Evolutionary conservation across 2,329 filamentous ascomycete species (phyloP).

Genomic region (Cadophora sp.): DNA sequence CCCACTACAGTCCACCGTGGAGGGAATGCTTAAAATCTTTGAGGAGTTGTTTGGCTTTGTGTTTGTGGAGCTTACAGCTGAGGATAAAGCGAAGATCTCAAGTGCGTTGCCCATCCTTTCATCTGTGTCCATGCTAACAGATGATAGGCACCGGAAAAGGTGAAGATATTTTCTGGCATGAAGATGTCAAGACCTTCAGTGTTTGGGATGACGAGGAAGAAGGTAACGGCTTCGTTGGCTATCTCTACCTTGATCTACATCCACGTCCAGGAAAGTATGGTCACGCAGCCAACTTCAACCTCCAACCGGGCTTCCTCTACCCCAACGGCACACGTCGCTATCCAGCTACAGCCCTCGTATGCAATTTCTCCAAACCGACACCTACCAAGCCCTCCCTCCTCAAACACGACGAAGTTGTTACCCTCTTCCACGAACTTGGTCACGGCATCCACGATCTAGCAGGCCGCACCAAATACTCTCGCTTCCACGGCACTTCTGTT

Average conservation of each 20-base stretch:
- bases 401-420: slow-evolving; percentile 84
- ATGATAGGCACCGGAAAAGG: slow-evolving; percentile 38
- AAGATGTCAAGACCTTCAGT: slow-evolving; percentile 81
- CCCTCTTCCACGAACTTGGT: slow-evolving; percentile 79
- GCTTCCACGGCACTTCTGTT: slow-evolving; percentile 72
- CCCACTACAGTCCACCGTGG: slow-evolving; percentile 75
- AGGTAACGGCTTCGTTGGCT: slow-evolving; percentile 77
- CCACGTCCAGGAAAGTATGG: slow-evolving; percentile 84
- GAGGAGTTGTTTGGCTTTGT: slow-evolving; percentile 81
- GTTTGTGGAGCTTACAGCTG: slow-evolving; percentile 74
- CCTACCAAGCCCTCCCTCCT: slow-evolving; percentile 77
- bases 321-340: slow-evolving; percentile 75
- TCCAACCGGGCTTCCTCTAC: slow-evolving; percentile 74
- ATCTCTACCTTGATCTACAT: slow-evolving; percentile 83
- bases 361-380: slow-evolving; percentile 85
- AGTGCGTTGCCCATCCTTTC: slow-evolving; percentile 25
- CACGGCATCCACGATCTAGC: slow-evolving; percentile 75
- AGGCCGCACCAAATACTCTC: slow-evolving; percentile 66
- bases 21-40: slow-evolving; percentile 83
- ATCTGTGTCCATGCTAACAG: slow-evolving; percentile 12
- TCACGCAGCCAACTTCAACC: slow-evolving; percentile 84
- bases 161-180: slow-evolving; percentile 73
- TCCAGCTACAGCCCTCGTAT: slow-evolving; percentile 80
- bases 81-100: slow-evolving; percentile 59
- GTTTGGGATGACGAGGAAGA: slow-evolving; percentile 81